phyloP scores from a whole-genome alignment of 2,329 filamentous ascomycete species.

The Cladosporium phlei region DNA sequence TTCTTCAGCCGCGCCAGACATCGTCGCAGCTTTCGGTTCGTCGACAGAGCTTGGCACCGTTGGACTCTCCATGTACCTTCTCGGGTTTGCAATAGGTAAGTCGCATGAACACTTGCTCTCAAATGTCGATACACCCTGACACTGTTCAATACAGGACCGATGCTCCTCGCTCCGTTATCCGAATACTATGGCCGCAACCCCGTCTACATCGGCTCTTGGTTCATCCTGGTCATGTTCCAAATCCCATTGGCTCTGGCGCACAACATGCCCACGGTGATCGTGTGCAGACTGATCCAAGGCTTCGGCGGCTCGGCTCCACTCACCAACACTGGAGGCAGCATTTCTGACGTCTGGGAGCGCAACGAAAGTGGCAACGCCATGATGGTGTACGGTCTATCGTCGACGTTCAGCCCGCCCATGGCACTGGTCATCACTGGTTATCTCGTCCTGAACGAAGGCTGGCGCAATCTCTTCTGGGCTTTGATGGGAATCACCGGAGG shows the following conservation, averaged over 20 bases:
- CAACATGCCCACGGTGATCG: conserved; percentile 39
- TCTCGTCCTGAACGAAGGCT: conserved; percentile 24
- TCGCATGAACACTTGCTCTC: too few species aligned
- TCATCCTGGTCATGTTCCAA: conserved; percentile 40
- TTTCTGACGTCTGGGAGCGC: conserved; percentile 44
- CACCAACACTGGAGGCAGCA: conserved; percentile 39
- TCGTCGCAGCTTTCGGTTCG: conserved; percentile 39
- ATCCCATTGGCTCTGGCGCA: conserved; percentile 40
- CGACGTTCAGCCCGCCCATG: conserved; percentile 34
- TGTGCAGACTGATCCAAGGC: conserved; percentile 38
- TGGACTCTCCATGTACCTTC: conserved; percentile 44
- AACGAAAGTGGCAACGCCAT: conserved; percentile 43
- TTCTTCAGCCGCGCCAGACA: conserved; percentile 39
- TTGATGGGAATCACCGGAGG: conserved; percentile 25
- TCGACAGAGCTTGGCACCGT: conserved; percentile 40
- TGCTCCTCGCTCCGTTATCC: conserved; percentile 18
- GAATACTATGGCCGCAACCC: conserved; percentile 20
- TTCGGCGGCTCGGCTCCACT: conserved; percentile 35
- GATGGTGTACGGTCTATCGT: conserved; percentile 35
- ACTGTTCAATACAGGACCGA: conserved; percentile 6
- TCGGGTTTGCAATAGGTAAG: conserved; percentile 38
- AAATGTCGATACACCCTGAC: background rate
- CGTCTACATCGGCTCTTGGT: conserved; percentile 32
- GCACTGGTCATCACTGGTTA: conserved; percentile 34
- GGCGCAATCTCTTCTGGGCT: conserved; percentile 24